Conservation (phyloP, 2,329 filamentous ascomycete species). For the Coleophoma eucalyptorum region DNA sequence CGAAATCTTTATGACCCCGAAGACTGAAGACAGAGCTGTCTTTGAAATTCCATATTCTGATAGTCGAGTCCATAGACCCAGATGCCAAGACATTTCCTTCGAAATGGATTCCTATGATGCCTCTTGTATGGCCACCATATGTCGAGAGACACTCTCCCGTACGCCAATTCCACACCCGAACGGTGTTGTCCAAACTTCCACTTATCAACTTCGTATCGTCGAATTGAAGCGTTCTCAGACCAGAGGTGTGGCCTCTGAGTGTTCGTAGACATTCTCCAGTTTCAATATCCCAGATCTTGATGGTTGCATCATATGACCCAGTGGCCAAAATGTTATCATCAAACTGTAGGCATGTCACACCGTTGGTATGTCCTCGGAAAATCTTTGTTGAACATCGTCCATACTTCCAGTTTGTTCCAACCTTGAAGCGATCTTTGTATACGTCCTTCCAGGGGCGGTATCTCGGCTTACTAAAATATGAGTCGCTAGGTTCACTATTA, state of each 20-base stretch:
- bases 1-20: slow-evolving; percentile 87
- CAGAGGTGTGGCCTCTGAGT: slow-evolving; percentile 74
- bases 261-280: slow-evolving; percentile 85
- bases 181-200: slow-evolving; percentile 79
- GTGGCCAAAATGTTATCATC: slow-evolving; percentile 90
- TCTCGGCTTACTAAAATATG: slow-evolving; percentile 35
- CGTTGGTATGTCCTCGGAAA: slow-evolving; percentile 85
- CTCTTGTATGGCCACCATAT: slow-evolving; percentile 72
- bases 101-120: slow-evolving; percentile 86
- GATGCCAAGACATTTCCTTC: slow-evolving; percentile 81
- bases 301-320: slow-evolving; percentile 90
- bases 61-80: slow-evolving; percentile 82
- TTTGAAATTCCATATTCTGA: slow-evolving; percentile 91
- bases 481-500: slow-evolving; percentile 10
- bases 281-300: slow-evolving; percentile 95
- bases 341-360: slow-evolving; percentile 66
- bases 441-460: slow-evolving; percentile 91
- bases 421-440: slow-evolving; percentile 91
- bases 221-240: slow-evolving; percentile 87
- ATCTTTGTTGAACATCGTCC: slow-evolving; percentile 81
- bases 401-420: slow-evolving; percentile 97
- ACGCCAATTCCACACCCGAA: slow-evolving; percentile 96
- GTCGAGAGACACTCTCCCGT: slow-evolving; percentile 84
- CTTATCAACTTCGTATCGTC: slow-evolving; percentile 89
- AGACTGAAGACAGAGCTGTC: slow-evolving; percentile 77